A percentile compares a stretch with the other conserved stretches of the same genome.
phyloP scores from a whole-genome alignment of 2,329 filamentous ascomycete genomes.

The Penicillium oxalicum region DNA sequence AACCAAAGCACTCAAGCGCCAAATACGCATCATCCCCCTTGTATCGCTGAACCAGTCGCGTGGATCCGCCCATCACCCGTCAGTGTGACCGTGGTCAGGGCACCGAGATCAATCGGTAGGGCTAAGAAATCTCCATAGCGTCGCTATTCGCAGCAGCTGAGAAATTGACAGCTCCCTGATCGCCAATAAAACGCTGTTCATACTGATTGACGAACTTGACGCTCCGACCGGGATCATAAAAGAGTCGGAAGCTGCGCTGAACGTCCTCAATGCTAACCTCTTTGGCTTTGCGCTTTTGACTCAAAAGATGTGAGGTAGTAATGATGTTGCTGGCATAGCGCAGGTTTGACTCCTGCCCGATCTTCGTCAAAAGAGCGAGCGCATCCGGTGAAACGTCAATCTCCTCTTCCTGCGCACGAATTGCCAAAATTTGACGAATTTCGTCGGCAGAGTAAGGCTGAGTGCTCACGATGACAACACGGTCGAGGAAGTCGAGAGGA shows the following conservation, averaged over 20 bases:
- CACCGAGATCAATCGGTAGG: constrained; percentile 4
- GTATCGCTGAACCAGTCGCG: constrained; percentile 12
- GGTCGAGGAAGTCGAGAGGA: constrained; percentile 91
- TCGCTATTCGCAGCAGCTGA: constrained; percentile 50
- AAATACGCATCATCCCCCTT: constrained; percentile 17
- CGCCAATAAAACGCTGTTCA: constrained; percentile 87
- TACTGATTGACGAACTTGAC: constrained; percentile 85
- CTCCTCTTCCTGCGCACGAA: constrained; percentile 92
- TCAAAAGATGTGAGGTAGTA: constrained; percentile 82
- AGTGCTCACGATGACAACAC: constrained; percentile 93
- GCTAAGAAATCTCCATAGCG: constrained; percentile 62
- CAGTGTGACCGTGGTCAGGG: constrained; percentile 6
- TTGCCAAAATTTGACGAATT: constrained; percentile 84
- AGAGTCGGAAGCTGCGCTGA: constrained; percentile 85
- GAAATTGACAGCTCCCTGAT: constrained; percentile 74
- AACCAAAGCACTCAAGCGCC: constrained; percentile 15
- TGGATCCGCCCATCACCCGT: constrained; percentile 5
- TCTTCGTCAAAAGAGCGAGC: constrained; percentile 87
- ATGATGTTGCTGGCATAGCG: constrained; percentile 98
- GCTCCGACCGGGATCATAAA: constrained; percentile 83
- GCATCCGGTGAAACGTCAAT: constrained; percentile 87
- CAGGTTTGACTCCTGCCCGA: constrained; percentile 84
- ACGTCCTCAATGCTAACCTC: constrained; percentile 84
- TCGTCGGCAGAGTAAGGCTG: constrained; percentile 76
- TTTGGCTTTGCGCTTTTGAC: constrained; percentile 76